phyloP scores from a whole-genome alignment of 2,329 filamentous ascomycete species.

The Monilinia fructicola region DNA sequence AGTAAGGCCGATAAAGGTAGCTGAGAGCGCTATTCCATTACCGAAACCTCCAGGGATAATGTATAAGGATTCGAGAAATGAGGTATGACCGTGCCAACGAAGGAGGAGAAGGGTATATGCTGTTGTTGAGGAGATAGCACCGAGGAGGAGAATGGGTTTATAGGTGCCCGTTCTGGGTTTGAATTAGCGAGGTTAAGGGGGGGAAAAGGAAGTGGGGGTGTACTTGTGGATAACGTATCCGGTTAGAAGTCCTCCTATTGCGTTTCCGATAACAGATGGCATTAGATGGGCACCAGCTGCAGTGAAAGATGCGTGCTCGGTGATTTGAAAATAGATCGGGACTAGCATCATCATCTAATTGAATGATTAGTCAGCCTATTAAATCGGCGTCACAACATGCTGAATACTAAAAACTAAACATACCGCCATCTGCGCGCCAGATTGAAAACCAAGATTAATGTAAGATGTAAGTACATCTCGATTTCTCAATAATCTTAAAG shows the following conservation, averaged over 20 bases:
- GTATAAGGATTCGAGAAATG: conserved; percentile 56
- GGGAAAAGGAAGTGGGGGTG: background rate
- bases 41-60: conserved; percentile 58
- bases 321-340: conserved; percentile 43
- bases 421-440: no score
- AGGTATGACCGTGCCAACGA: conserved; percentile 60
- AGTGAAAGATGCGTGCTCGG: conserved; percentile 56
- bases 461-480: no score
- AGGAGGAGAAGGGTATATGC: conserved; percentile 54
- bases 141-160: conserved; percentile 53
- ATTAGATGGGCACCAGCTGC: conserved; percentile 60
- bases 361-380: no score
- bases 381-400: no score
- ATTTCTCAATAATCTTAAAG: no score
- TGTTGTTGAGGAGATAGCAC: conserved; percentile 50
- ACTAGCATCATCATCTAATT: no score
- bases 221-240: conserved; percentile 45
- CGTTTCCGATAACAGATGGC: conserved; percentile 66
- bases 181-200: background rate
- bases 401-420: no score
- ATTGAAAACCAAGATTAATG: no score
- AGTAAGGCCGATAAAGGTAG: conserved; percentile 51
- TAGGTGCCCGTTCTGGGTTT: conserved; percentile 54
- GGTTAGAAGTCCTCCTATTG: conserved; percentile 59
- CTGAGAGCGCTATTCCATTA: conserved; percentile 48